These are phyloP conservation scores for Vanrija humicola DNA, from an alignment of 1,284 basidiomycete species.

Conservation along the genomic window DNA sequence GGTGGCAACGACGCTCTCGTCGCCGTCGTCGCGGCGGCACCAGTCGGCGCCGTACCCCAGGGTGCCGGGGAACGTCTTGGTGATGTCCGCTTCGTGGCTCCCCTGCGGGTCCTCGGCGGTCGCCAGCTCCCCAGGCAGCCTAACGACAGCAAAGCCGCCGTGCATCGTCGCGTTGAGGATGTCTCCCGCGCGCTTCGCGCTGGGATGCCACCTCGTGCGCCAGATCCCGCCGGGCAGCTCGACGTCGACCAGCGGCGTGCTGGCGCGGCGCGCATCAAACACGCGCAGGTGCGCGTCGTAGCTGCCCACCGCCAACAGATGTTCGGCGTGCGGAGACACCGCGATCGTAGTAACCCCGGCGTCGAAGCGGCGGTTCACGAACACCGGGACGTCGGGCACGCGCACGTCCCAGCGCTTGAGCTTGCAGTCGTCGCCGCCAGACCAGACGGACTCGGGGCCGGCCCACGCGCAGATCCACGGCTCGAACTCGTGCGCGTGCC, in stretches of 20 bases:
- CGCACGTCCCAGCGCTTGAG: constrained; percentile 89
- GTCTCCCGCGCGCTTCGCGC: constrained; percentile 57
- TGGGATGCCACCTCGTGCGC: constrained; percentile 94
- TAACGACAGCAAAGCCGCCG: constrained; percentile 84
- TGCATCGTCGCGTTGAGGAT: constrained; percentile 95
- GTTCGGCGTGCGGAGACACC: constrained; percentile 70
- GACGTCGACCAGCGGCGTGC: constrained; percentile 58
- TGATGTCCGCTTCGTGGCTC: constrained; percentile 40
- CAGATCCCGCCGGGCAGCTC: constrained; percentile 88
- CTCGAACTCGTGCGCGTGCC: constrained; percentile 90
- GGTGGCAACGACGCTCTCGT: constrained; percentile 65
- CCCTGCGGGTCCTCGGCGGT: constrained; percentile 9
- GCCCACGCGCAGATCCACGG: constrained; percentile 93
- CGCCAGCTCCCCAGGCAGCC: constrained; percentile 47
- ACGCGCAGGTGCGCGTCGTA: constrained; percentile 80
- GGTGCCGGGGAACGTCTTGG: constrained; percentile 71
- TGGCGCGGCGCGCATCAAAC: constrained; percentile 74
- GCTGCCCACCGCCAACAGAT: constrained; percentile 85
- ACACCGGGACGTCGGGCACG: constrained; percentile 60
- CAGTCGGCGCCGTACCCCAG: constrained; percentile 96
- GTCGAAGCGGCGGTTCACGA: constrained; percentile 76
- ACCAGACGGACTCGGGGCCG: constrained; percentile 78
- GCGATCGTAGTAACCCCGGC: constrained; percentile 92
- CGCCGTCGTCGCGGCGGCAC: constrained; percentile 55
- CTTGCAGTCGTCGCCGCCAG: constrained; percentile 88